Evolutionary conservation across 2,329 filamentous ascomycete genomes (phyloP), one percentile per base, ranked within the genome.

Genomic region (Onygenales sp.): DNA sequence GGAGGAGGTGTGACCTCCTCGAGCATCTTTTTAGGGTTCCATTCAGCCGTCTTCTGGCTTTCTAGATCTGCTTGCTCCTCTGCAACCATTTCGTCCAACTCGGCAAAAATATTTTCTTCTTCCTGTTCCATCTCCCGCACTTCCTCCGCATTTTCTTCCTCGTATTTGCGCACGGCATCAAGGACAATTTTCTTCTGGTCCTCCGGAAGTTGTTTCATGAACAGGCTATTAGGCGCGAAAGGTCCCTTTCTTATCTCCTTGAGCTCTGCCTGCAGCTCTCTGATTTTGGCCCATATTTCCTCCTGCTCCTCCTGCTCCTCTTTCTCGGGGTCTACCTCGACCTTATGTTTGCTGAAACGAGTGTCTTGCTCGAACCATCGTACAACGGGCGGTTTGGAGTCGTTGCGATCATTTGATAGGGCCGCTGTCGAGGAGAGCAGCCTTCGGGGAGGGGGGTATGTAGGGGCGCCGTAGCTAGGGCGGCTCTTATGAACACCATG

Each of bases 291-390:
- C 56, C 68, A 63, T 13, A 74, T 57, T 32, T 67, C 65, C 40
- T 69, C 61, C 51, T 63, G 61, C 46, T 74, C 71, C 34, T 63
- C 63, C 13, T 60, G 64, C 14, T 70, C 63, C 54, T 72, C 70
- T 6, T 68, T 66, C 37, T 73, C 68, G 2, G 68, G 66, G 44
- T 73, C 64, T 31, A 74, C 59, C 54, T 63, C 64, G 31, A 64
- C 62, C 58, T 66, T 63, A 4, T 62, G 65, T 49, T 70, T 67
- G 56, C 69, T 70, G 33, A 60, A 59, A 21, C 55, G 61, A 2
- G 65, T 66, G 52, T 67, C 62, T 54, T 75, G 72, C 59, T 75
- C 73, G 56, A 67, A 75, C 52, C 74, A 71, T 42, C 62, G 66
- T 42, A 76, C 21, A 27, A 27, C 62, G 49, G 70, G 49, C 73